Percentiles rank a stretch among this genome's conserved stretches.
Evolutionary conservation across 495 filamentous ascomycete species (phyloP).

Genomic region (Venustampulla echinocandica): DNA sequence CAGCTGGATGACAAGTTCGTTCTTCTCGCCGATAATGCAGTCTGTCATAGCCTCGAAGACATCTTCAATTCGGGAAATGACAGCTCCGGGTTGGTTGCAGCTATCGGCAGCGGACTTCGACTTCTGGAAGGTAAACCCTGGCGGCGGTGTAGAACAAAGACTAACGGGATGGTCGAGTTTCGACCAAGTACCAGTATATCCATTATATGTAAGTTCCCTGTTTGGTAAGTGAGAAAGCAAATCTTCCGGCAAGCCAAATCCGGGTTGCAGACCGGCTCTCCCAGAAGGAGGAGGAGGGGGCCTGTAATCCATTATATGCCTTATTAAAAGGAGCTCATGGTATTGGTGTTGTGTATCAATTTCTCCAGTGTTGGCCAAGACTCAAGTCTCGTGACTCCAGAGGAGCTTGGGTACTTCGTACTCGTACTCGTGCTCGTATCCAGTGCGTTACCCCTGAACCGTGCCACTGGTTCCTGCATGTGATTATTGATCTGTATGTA

Average conservation of each 20-base stretch:
- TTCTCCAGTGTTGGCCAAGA: no score
- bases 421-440: no score
- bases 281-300: constrained; percentile 11
- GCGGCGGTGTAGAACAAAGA: background rate
- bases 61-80: constrained; percentile 42
- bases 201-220: background rate
- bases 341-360: no score
- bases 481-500: no score
- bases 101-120: background rate
- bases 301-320: background rate
- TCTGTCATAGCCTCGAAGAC: constrained; percentile 45
- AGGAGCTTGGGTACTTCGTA: no score
- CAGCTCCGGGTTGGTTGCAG: constrained; percentile 19
- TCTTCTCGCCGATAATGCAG: constrained; percentile 32
- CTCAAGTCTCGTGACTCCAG: no score
- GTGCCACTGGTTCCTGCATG: no score
- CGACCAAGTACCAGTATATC: background rate
- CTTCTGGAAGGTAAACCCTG: background rate
- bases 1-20: constrained; percentile 38
- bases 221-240: constrained; percentile 16
- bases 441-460: no score
- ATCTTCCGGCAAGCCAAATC: background rate
- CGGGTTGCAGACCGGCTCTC: background rate
- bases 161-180: background rate
- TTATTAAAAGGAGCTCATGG: no score